Conservation (phyloP, 441 rosid genomes). For the Flueggea neowawraea region DNA sequence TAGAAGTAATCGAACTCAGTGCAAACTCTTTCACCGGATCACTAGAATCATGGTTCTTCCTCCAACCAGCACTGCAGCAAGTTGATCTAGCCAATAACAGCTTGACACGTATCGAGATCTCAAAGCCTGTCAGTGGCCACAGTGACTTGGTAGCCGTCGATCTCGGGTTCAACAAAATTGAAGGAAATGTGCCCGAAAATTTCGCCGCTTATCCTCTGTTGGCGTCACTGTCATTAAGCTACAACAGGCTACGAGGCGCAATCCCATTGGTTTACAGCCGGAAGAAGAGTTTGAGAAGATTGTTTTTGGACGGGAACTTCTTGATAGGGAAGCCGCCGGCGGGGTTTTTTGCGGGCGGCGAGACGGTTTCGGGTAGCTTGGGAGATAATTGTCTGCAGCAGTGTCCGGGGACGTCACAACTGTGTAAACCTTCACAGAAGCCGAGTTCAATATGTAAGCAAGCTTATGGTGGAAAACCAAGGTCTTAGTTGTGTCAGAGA, state of each 20-base stretch:
- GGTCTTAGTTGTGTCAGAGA: conserved; percentile 22
- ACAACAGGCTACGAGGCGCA: conserved; percentile 61
- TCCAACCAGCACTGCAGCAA: conserved; percentile 68
- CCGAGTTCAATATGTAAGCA: conserved; percentile 57
- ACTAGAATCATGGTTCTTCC: conserved; percentile 71
- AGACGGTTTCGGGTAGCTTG: conserved; percentile 59
- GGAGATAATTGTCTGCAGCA: conserved; percentile 79
- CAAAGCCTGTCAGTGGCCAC: conserved; percentile 25
- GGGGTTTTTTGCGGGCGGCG: conserved; percentile 31
- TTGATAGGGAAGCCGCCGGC: conserved; percentile 72
- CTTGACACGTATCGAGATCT: conserved; percentile 46
- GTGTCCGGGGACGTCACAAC: conserved; percentile 69
- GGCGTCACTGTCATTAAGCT: conserved; percentile 66
- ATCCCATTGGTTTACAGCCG: conserved; percentile 59
- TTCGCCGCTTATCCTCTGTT: conserved; percentile 53
- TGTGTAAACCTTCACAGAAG: conserved; percentile 79
- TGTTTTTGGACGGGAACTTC: conserved; percentile 79
- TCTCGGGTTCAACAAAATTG: conserved; percentile 61
- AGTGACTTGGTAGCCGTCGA: conserved; percentile 72
- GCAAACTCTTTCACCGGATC: conserved; percentile 71
- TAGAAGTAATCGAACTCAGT: conserved; percentile 75
- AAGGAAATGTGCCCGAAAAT: conserved; percentile 45
- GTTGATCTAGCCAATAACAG: conserved; percentile 68
- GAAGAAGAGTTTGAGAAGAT: conserved; percentile 46
- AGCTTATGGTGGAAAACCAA: conserved; percentile 76